Base-by-base conservation (phyloP, 768 basidiomycete species). In the Russula sp. region DNA sequence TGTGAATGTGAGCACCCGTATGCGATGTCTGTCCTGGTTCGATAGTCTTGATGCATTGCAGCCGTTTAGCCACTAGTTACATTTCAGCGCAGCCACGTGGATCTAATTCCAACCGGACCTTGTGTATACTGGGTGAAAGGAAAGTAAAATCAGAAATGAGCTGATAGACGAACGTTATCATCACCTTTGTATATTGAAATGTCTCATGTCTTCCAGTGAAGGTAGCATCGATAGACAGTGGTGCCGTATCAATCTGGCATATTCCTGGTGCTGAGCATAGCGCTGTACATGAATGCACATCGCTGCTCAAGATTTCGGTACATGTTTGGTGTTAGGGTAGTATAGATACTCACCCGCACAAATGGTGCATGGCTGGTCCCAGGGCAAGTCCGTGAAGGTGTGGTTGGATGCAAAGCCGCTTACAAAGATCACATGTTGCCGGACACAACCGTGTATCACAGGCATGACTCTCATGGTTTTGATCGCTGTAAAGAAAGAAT, bases 131-230 rank as follows among this genome's bases (percentile, higher is more conserved):
- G 47, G 16, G 3, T 7, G 11, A 34, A 45, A n/a, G 43, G 16
- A 34, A 54, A 9, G 2, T 8, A 25, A 7, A 7, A 22, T 43
- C 7, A 60, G 36, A 41, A 34, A 47, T 39, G 25, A 41, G 25
- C 7, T n/a, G 5, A 1, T 13, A 41, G 13, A 35, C 32, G 5
- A 41, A 10, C 10, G n/a, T 18, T 25, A 7, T 9, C 61, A 68
- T 32, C 54, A 82, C 85, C 76, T 85, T 86, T 0, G 85, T 86
- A 54, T 83, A 86, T 66, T 82, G 79, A 66, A 85, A 86, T 0
- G 79, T 83, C 61, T 84, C 81, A 52, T 85, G 80, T 60, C 70
- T 74, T 0, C 84, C 85, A 0, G 78, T 79, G 64, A 86, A 86
- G 0, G 82, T 84, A 6, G 83, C 81, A 66, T 84, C 80, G 38